Percentiles rank a stretch among this genome's conserved stretches.
These are phyloP conservation scores for Coccomyxa subellipsoidea DNA, from an alignment of 163 green algal genomes.

Conservation along the genomic window DNA sequence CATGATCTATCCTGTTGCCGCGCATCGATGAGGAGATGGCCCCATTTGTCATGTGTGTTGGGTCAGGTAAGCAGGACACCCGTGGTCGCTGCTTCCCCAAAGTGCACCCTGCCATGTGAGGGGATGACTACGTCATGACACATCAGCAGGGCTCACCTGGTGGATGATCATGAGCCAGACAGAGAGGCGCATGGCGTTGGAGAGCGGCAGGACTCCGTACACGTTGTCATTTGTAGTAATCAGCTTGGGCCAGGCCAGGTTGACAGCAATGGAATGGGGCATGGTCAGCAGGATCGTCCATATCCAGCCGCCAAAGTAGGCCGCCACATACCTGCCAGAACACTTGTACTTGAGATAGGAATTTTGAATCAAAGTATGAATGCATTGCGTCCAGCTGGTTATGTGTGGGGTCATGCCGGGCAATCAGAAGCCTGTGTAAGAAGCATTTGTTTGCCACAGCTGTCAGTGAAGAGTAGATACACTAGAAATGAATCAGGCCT, in stretches of 20 bases:
- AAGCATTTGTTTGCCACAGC: too few relatives aligned
- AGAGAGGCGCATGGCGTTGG: background rate
- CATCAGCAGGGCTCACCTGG: background rate
- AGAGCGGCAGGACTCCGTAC: background rate
- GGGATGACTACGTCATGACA: background rate
- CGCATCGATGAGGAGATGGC: too few relatives aligned
- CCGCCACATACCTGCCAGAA: background rate
- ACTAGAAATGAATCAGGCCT: too few relatives aligned
- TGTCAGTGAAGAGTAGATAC: too few relatives aligned
- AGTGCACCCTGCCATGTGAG: too few relatives aligned
- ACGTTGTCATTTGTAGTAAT: slow-evolving; percentile 1
- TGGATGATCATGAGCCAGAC: slow-evolving; percentile 24
- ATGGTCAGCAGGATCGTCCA: slow-evolving; percentile 4
- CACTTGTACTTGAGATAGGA: background rate
- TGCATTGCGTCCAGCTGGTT: too few relatives aligned
- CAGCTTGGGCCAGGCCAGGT: background rate
- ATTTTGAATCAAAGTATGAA: background rate
- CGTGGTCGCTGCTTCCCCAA: too few relatives aligned
- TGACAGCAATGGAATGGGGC: background rate
- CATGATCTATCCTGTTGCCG: too few relatives aligned
- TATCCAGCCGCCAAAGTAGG: slow-evolving; percentile 1
- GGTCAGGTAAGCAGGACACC: too few relatives aligned
- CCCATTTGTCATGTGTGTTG: too few relatives aligned
- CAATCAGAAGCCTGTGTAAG: too few relatives aligned
- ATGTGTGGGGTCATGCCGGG: too few relatives aligned